Evolutionary conservation across 2,329 filamentous ascomycete species (phyloP), one percentile per base, ranked within the genome.

Genomic region (Botrytis galanthina): DNA sequence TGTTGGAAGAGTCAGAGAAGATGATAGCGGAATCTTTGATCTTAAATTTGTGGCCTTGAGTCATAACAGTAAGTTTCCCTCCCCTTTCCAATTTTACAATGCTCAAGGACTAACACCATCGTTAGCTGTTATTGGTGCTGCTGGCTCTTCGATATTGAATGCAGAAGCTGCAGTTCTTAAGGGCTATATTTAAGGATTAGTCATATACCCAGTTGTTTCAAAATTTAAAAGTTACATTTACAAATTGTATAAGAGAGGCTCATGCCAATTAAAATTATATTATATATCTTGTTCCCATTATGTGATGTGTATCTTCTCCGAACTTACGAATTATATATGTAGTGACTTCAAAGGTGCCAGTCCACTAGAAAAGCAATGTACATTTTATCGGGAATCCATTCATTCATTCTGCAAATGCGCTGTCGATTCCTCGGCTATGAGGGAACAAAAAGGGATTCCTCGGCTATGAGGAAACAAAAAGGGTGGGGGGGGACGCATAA

Each of bases 121-220:
- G 18, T 22, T 74, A 90, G 91, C 95, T 75, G 92, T 99, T 73
- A 95, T 99, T 81, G 95, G 95, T 77, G 96, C 96, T 46, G 95
- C 95, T n/a, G 96, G 96, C 18, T 97, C 94, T 2, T 97, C 93
- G 46, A 97, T 98, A 83, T 83, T 98, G 78, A 98, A 98, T 80
- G 94, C 95, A 42, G 95, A 98, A 83, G 94, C 94, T 42, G 94
- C 94, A 37, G 91, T 97, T 18, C 88, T 98, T 77, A 97, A 97
- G 86, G 95, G 95, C 8, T 93, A 91, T 80, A 87, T 69, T n/a
- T 69, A 69, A 42, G n/a, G 66, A 35, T 16, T 29, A n/a, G 10
- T 57, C 39, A 57, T 57, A 68, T 68, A 68, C 48, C 48, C 48
- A 42, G 29, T 44, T 39, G 46, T 69, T 57, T 10, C 42, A 42